Evolutionary conservation across 306 rosid species (phyloP), one percentile per base, ranked within the genome.

Genomic region (Fragaria vesca): DNA sequence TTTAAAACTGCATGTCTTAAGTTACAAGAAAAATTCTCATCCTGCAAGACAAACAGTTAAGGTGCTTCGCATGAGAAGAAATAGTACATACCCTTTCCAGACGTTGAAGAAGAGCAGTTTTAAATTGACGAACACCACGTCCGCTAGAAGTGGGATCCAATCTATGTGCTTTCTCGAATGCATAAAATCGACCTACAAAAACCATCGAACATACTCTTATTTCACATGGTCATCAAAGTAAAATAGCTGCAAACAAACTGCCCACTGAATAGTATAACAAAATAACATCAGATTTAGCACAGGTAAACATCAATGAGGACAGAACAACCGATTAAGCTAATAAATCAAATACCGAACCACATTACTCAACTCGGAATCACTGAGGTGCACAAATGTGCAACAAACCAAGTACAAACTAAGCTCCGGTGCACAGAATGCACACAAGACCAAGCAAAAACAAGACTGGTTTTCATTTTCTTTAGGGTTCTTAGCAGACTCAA

Each of bases 111-210:
- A 95, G 97, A 28, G 97, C 95, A 42, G 98, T 95, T 83, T 95
- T 95, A 78, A 95, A 95, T 82, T 95, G 98, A 16, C 98, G 93
- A 69, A 95, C 98, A 79, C 98, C 98, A 52, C 98, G 97, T 61
- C 98, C 98, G 42, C 94, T 95, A 51, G 98, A 95, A 66, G 97
- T 90, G 6, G 98, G 98, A 76, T 95, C 98, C 93, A 95, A 81
- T 83, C 89, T 95, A 85, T 95, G 98, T 75, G 98, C 98, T 85
- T 95, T 90, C 93, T 92, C 98, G 45, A 95, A 95, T 6, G 98
- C 98, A 72, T 95, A 95, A 85, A 92, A 95, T 52, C 98, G 98
- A 80, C 97, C 98, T 95, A 78, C 82, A 86, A 69, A 16, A 12
- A 69, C 47, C 43, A 75, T 75, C 43, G 38, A 52, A 1, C 54